phyloP scores from a whole-genome alignment of 2,329 filamentous ascomycete genomes.

The Seiridium cupressi region DNA sequence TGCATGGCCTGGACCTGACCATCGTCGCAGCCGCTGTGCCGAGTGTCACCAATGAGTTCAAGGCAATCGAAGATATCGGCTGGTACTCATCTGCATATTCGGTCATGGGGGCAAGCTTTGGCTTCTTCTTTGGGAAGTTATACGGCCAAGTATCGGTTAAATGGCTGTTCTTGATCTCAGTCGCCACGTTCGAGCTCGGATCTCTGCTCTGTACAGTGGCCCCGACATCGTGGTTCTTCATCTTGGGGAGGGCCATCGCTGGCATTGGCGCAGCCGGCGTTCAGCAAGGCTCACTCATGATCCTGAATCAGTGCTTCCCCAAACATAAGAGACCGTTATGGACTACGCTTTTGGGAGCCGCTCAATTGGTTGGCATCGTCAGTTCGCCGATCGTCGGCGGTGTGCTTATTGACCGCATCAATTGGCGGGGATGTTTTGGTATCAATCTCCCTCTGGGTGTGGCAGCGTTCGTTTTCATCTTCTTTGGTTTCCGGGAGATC shows the following conservation, averaged over 20 bases:
- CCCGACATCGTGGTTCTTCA: not conserved
- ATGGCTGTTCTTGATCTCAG: not conserved
- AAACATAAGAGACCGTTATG: slow-evolving; percentile 3
- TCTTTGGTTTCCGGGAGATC: slow-evolving; percentile 3
- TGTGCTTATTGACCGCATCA: slow-evolving; percentile 6
- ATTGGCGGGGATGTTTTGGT: slow-evolving; percentile 9
- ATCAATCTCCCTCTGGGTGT: slow-evolving; percentile 9
- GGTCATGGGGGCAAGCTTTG: not conserved
- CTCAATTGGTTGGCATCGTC: slow-evolving; percentile 7
- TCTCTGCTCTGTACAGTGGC: not conserved
- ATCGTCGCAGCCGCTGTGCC: not conserved
- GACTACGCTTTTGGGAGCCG: slow-evolving; percentile 5
- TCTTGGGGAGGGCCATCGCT: not conserved
- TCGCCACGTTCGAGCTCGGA: not conserved
- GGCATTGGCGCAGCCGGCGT: not conserved
- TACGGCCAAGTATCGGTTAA: not conserved
- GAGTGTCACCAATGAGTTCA: not conserved
- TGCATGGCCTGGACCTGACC: not conserved
- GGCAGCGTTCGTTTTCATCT: slow-evolving; percentile 2
- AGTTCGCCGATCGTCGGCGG: slow-evolving; percentile 8
- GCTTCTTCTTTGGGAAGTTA: not conserved
- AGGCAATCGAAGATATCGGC: slow-evolving; percentile 2
- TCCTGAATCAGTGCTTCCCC: slow-evolving; percentile 4
- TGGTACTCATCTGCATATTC: not conserved
- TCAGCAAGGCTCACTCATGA: not conserved